These are phyloP conservation scores for Aspergillus awamori DNA, from an alignment of 2,329 filamentous ascomycete species.

Conservation along the genomic window DNA sequence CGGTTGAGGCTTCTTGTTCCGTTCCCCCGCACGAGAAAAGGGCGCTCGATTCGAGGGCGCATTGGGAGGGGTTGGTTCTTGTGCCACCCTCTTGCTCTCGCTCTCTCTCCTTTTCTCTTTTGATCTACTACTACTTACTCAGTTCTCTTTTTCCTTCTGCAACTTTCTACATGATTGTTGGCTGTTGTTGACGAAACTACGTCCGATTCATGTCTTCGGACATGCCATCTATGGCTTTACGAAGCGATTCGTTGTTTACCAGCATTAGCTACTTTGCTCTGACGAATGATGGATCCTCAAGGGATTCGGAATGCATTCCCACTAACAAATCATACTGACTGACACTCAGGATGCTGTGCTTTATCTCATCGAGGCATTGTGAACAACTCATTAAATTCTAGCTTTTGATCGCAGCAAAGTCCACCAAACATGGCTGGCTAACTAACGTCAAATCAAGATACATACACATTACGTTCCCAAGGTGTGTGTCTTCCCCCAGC, in stretches of 20 bases:
- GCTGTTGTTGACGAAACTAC: background rate
- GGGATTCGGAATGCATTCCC: background rate
- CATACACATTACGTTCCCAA: slow-evolving; percentile 21
- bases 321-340: background rate
- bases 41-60: no score
- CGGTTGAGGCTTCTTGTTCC: slow-evolving; percentile 12
- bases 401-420: slow-evolving; percentile 25
- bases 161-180: background rate
- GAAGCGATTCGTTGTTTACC: no score
- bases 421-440: slow-evolving; percentile 20
- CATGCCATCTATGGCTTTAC: no score
- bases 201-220: background rate
- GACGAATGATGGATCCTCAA: background rate
- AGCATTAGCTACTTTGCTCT: no score
- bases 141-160: background rate
- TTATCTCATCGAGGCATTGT: slow-evolving; percentile 19
- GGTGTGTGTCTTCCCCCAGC: slow-evolving; percentile 14
- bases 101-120: background rate
- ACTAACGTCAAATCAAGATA: slow-evolving; percentile 24
- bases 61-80: no score
- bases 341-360: background rate
- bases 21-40: background rate
- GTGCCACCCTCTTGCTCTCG: background rate
- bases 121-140: background rate
- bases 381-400: slow-evolving; percentile 31